Evolutionary conservation across 148 eudicot genomes (phyloP), one percentile per base, ranked within the genome.

Genomic region (Rhododendron ferrugineum): DNA sequence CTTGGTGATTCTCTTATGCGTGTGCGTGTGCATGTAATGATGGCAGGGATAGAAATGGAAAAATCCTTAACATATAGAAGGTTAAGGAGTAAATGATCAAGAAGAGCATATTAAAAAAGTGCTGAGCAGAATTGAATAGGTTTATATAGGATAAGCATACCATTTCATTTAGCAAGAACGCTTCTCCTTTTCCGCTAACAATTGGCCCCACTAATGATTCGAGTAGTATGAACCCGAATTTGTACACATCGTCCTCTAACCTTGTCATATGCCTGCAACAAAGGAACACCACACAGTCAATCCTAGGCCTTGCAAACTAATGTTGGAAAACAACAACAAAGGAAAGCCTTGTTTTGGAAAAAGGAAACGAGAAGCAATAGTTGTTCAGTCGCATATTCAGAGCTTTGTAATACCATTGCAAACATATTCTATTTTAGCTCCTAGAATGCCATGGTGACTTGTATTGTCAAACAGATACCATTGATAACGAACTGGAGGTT

Each of bases 131-230:
- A 77, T 42, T 1, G 83, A 64, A 80, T 10, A 16, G 36, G 5
- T 16, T 81, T 8, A 76, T 49, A 10, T 36, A n/a, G 60, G 16
- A 37, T 28, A 52, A 82, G 56, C 90, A 80, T 91, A 93, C 96
- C 96, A 93, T 89, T 88, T 91, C 96, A 86, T 88, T 90, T 44
- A 93, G 89, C 83, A 93, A 89, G 87, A 89, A 91, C 30, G 93
- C 90, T 82, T 93, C 96, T 82, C 93, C 92, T 87, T 91, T 93
- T 62, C 90, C 92, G 9, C 86, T 88, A 28, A 83, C 91, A 30
- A 73, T 83, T 74, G 96, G 94, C 54, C 96, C 96, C n/a, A 93
- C 92, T 52, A 93, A 91, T 28, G 93, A 88, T 89, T 93, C 96
- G 36, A 93, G 92, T 85, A 93, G 85, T 88, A 93, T 89, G 88